A percentile compares a stretch with the other conserved stretches of the same genome.
Evolutionary conservation across 2,329 filamentous ascomycete genomes (phyloP).

Genomic region (Paecilomyces niveus): DNA sequence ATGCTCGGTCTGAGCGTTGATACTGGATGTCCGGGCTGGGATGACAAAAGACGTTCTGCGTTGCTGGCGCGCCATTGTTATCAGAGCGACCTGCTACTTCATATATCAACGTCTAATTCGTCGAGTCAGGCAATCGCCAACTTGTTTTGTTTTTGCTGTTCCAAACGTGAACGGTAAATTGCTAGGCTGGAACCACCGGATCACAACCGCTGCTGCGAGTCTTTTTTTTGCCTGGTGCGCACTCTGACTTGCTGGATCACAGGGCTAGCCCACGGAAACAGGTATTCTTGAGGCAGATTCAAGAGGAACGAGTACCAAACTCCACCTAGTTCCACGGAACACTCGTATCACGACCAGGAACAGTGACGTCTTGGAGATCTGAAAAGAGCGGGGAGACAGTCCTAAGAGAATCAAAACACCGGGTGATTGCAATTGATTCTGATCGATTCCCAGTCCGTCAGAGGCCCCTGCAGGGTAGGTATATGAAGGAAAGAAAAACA

Average conservation of each 20-base stretch:
- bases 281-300: not conserved
- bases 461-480: not conserved
- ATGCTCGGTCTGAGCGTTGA: slow-evolving; percentile 6
- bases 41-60: slow-evolving; percentile 5
- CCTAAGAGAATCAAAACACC: not conserved
- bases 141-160: not conserved
- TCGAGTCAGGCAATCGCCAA: not conserved
- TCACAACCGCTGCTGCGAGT: not conserved
- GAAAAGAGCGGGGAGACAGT: not conserved
- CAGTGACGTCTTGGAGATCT: not conserved
- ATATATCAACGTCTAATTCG: not conserved
- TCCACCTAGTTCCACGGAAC: not conserved
- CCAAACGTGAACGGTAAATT: not conserved
- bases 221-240: not conserved
- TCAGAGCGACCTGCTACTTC: not conserved
- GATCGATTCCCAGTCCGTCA: not conserved
- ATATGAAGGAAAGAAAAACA: not conserved
- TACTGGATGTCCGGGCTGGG: slow-evolving; percentile 6
- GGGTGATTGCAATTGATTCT: not conserved
- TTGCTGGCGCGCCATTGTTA: slow-evolving; percentile 8
- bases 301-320: not conserved
- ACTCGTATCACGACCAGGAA: not conserved
- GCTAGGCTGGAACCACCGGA: not conserved
- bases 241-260: not conserved
- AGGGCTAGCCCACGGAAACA: not conserved